Base-by-base conservation (phyloP, 306 rosid genomes). In the Abrus precatorius region DNA sequence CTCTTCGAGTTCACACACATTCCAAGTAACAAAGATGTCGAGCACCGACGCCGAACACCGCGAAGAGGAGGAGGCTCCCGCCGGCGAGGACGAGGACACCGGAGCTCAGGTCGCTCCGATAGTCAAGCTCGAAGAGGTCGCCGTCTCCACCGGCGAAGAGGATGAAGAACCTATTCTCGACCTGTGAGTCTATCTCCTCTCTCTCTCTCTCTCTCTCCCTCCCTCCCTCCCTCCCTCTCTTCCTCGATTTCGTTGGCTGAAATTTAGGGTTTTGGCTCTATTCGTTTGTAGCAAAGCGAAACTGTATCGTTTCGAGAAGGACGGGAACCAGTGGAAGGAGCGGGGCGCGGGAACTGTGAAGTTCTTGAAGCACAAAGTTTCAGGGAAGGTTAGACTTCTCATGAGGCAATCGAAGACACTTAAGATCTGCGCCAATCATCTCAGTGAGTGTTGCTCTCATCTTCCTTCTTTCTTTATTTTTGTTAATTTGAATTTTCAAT, bases 351-450 rank as follows among this genome's bases (percentile, higher is more conserved):
- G 98, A 8, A 87, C 91, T 9, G 97, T 94, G 34, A 94, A 88
- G 83, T 83, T 94, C 65, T 80, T 94, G 69, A 92, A 85, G 87
- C 98, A 94, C 75, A 92, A 86, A 1, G 85, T 86, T 71, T 40
- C 86, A 1, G 89, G 93, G 5, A 94, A 89, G 75, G 97, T 91
- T 63, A 88, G 97, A 30, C 97, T 94, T 63, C 92, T 94, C 8
- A 88, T 94, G 97, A 88, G 98, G 40, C 98, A 92, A 70, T 92
- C 98, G 32, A 92, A 94, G 75, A 92, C 92, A 6, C 95, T 91
- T 63, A 94, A 92, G 93, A 94, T 94, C 90, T 92, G 98, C 56
- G 97, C 98, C 50, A 94, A 94, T 84, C 98, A 94, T 83, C 90
- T 86, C 49, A 85, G 98, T 94, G 3, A 52, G 89, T 70, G 7